Evolutionary conservation across 2,329 filamentous ascomycete genomes (phyloP), one percentile per base, ranked within the genome.

Genomic region (Parasarocladium wereldwijsianum): DNA sequence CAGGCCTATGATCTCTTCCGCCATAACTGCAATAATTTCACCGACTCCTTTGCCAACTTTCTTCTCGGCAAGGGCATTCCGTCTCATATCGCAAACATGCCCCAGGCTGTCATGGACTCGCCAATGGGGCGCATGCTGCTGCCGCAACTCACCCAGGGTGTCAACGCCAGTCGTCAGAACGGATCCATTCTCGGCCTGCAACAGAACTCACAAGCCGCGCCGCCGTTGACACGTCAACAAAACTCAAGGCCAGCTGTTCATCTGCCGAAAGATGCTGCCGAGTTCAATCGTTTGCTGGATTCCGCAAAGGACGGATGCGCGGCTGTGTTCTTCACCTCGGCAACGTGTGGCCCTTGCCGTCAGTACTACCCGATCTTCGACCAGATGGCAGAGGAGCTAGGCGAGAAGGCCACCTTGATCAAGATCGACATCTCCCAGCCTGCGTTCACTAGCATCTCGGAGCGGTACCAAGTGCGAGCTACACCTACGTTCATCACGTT

Each of bases 1-100:
- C 39, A 84, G 70, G 80, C 82, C 1, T 96, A 96, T 46, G 84
- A 94, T 46, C 59, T 94, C 5, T 93, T 70, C 50, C 82, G 58
- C 43, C 85, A 94, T 54, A 98, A 98, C 49, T 96, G 87, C 60
- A 98, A 96, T 58, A 94, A 94, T 52, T 98, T 96, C 53, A 83
- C 81, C 4, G 87, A 96, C 46, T 85, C 93, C 36, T 76, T 96
- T 40, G 64, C 83, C 38, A 90, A 82, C 52, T 96, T 96, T 38
- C 62, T 96, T 0, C 61, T 94, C 1, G 87, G 90, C 14, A 80
- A 76, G 41, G 81, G 83, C 3, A 96, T 96, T 35, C 90, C 90
- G 0, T 68, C 76, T 1, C 76, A 93, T 43, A 96, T 98, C 40
- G 69, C 72, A 17, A 83, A 77, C 40, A 75, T 96, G 47, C 87